Base-by-base conservation (phyloP, 2,329 filamentous ascomycete genomes). In the Fonsecaea nubica region DNA sequence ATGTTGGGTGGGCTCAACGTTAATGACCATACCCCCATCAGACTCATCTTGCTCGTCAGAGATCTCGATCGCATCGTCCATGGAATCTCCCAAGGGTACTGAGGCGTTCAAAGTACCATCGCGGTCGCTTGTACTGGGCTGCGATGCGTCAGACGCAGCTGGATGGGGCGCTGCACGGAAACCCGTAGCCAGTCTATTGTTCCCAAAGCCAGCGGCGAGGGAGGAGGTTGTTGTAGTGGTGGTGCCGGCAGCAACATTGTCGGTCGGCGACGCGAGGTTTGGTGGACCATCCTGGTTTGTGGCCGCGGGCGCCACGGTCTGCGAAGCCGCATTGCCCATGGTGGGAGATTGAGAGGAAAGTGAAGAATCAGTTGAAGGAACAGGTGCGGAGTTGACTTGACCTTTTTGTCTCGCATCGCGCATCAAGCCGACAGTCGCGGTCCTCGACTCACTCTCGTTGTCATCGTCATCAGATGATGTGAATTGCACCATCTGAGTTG, bases 371-470 rank as follows among this genome's bases (percentile, higher is more conserved):
- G 53, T 25, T 35, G 45, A 42, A 60, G 21, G 35, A 35, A 30
- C 25, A 57, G 35, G 48, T 38, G 35, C 48, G 42, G 59, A 32
- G 55, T 57, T 21, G 50, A 65, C 63, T 68, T 61, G 63, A 62
- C 63, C 66, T 73, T 8, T 42, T 32, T 50, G 45, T 40, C 54
- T 63, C 13, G 48, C 21, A 32, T 52, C 33, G 18, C 80, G 80
- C 72, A 78, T 79, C 42, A 74, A 69, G 15, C 81, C 80, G 30
- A 83, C 75, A 2, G 77, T 75, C 54, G 80, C 80, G 42, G 80
- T 84, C 56, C 83, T 77, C 18, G 83, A 84, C 70, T 85, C 78
- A 62, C 69, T 69, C 48, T 69, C 72, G 25, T 71, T 77, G 55
- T 76, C 75, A 38, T 69, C 72, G 25, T 71, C 78, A 57, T 76